Base-by-base conservation (phyloP, 441 rosid species). In the Gossypium laxum region DNA sequence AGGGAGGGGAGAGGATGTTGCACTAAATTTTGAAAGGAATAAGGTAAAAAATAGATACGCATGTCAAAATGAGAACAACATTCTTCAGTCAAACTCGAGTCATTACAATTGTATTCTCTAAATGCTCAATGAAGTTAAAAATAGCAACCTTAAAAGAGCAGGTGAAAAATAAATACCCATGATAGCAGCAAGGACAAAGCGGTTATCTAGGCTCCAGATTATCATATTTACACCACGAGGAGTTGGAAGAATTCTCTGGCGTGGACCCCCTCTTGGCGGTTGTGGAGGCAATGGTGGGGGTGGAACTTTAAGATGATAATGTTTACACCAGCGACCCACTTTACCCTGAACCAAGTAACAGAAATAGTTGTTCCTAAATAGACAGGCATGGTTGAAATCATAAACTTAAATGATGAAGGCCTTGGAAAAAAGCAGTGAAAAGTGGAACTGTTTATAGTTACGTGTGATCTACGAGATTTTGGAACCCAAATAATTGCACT, bases 221-320 rank as follows among this genome's bases (percentile, higher is more conserved):
- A 96, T 89, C 99, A 93, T 96, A 81, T 91, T 96, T 67, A 96
- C 99, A 75, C 99, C 99, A 45, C 99, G 97, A 73, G 97, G 99
- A 59, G 97, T 93, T 48, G 99, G 99, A 73, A 93, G 87, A 70
- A 88, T 82, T 84, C 99, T 88, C 79, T 96, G 99, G 24, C 99
- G 97, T 43, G 99, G 99, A 67, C 99, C 99, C 58, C 98, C 98
- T 80, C 96, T 83, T 56, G 94, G 91, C 76, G 97, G 98, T 83
- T 86, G 98, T 75, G 97, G 94, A 21, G 93, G 96, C 89, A 91
- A 77, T 52, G 98, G 98, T 45, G 99, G 98, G 80, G 98, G 94
- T 80, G 99, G 99, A 85, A 96, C 96, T 88, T 86, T 96, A 81
- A 96, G 91, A 74, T 96, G 98, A 81, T 91, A 96, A 47, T 87